These are phyloP conservation scores for Fomitopsis serialis DNA, from an alignment of 768 basidiomycete genomes.

Conservation along the genomic window DNA sequence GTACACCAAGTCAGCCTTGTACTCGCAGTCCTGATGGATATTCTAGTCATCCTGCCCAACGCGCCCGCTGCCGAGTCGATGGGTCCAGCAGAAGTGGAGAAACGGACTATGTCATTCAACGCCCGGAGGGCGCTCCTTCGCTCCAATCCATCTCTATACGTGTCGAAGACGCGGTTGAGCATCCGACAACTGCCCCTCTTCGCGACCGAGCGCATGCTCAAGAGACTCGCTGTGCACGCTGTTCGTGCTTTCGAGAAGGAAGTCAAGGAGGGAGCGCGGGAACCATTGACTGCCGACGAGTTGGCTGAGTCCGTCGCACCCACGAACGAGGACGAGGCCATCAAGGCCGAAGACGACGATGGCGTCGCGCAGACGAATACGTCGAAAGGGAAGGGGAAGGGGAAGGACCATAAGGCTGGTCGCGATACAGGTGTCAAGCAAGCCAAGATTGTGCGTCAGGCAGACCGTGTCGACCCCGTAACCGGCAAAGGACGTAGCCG, in stretches of 20 bases:
- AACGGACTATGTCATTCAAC: conserved; percentile 80
- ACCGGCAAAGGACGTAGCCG: conserved; percentile 85
- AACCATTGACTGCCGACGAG: conserved; percentile 70
- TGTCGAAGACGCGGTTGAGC: conserved; percentile 91
- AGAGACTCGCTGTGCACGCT: conserved; percentile 81
- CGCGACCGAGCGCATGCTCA: conserved; percentile 85
- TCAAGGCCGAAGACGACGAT: conserved; percentile 19
- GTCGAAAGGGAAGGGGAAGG: conserved; percentile 25
- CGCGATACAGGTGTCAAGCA: conserved; percentile 64
- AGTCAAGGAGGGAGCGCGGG: conserved; percentile 55
- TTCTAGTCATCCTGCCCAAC: conserved; percentile 83
- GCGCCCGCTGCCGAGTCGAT: conserved; percentile 73
- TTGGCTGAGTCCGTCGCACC: conserved; percentile 36
- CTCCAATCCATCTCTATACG: conserved; percentile 89
- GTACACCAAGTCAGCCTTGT: conserved; percentile 19
- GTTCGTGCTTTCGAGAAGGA: conserved; percentile 76
- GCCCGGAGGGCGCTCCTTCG: conserved; percentile 79
- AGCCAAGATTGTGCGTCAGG: conserved; percentile 86
- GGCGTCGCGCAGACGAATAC: conserved; percentile 14
- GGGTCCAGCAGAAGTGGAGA: conserved; percentile 73
- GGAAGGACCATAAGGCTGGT: conserved; percentile 24
- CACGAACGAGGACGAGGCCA: conserved; percentile 21
- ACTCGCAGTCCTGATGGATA: neutral
- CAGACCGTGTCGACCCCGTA: conserved; percentile 82
- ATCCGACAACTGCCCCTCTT: conserved; percentile 90